A percentile compares a stretch with the other conserved stretches of the same genome.
These are phyloP conservation scores for Penicillium waksmanii DNA, from an alignment of 495 filamentous ascomycete genomes.

Conservation along the genomic window DNA sequence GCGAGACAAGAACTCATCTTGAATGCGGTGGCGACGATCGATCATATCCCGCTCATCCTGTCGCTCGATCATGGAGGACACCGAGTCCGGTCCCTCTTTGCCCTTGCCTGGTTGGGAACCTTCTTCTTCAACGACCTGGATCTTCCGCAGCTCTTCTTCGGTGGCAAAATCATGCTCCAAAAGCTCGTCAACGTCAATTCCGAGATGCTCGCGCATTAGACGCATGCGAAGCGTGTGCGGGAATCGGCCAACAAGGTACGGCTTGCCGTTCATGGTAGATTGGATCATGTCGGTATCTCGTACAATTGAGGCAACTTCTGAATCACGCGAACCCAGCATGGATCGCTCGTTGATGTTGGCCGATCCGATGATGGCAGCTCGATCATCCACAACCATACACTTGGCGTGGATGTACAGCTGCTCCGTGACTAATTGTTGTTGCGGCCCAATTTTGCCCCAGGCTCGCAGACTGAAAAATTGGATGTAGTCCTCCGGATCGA, in stretches of 20 bases:
- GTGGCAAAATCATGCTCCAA: conserved; percentile 72
- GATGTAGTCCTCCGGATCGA: conserved; percentile 97
- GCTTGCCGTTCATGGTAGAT: conserved; percentile 87
- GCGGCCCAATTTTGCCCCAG: conserved; percentile 91
- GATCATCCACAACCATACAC: conserved; percentile 94
- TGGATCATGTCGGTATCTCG: conserved; percentile 92
- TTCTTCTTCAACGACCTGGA: conserved; percentile 45
- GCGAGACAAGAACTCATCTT: conserved; percentile 64
- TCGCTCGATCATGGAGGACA: conserved; percentile 43
- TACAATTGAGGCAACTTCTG: conserved; percentile 88
- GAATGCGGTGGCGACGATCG: conserved; percentile 59
- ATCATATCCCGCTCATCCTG: conserved; percentile 56
- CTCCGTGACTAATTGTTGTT: conserved; percentile 84
- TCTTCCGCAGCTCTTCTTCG: conserved; percentile 49
- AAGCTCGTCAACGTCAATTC: conserved; percentile 90
- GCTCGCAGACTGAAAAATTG: conserved; percentile 89
- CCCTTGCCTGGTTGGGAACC: conserved; percentile 24
- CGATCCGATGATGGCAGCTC: conserved; percentile 91
- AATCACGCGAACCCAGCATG: conserved; percentile 89
- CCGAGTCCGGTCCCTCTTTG: conserved; percentile 35
- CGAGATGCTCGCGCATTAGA: conserved; percentile 96
- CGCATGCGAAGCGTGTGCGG: conserved; percentile 91
- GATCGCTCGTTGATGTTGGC: conserved; percentile 99
- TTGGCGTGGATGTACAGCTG: conserved; percentile 99
- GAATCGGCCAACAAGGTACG: conserved; percentile 88